Base-by-base conservation (phyloP, 441 rosid genomes). In the Populus tomentosa region DNA sequence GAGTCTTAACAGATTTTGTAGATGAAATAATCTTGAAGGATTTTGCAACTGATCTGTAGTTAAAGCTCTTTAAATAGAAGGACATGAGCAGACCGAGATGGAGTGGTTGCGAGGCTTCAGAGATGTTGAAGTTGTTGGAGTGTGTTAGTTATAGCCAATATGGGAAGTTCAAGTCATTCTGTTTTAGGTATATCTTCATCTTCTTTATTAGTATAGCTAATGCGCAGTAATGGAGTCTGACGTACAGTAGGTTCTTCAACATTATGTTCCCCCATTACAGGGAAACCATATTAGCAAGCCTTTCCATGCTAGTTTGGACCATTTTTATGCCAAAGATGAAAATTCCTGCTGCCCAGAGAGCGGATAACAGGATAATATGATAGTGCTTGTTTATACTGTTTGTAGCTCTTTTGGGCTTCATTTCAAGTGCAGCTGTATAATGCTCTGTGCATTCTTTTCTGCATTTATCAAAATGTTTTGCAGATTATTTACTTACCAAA, bases 111-210 rank as follows among this genome's bases (percentile, higher is more conserved):
- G 36, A 33, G 65, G 26, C 26, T 63, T 63, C 32, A 72, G 74
- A 72, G 70, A 42, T 74, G 72, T 80, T 81, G 89, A 75, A 86
- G 91, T 82, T 70, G 90, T 82, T 84, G 82, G 50, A 79, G 77
- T 82, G 67, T 72, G 24, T 67, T 69, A 70, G 73, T 70, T 64
- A 11, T 28, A 23, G 35, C 40, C 72, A 46, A 46, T 63, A 71
- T 28, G 20, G 13, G 36, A 63, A 65, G 69, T 72, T 38, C 26
- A 4, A 64, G 63, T 65, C 59, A 23, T 74, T 72, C 42, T 75
- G 74, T 36, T 78, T 33, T 70, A 59, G 82, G 75, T 73, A 20
- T 42, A 40, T 80, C 32, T 9, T 35, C 64, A 28, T 79, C 38
- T 23, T 35, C 59, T 30, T 3, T 23, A 2, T 33, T 6, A 10